Evolutionary conservation across 2,329 filamentous ascomycete genomes (phyloP), one percentile per base, ranked within the genome.

Genomic region (Pezizomycotina sp.): DNA sequence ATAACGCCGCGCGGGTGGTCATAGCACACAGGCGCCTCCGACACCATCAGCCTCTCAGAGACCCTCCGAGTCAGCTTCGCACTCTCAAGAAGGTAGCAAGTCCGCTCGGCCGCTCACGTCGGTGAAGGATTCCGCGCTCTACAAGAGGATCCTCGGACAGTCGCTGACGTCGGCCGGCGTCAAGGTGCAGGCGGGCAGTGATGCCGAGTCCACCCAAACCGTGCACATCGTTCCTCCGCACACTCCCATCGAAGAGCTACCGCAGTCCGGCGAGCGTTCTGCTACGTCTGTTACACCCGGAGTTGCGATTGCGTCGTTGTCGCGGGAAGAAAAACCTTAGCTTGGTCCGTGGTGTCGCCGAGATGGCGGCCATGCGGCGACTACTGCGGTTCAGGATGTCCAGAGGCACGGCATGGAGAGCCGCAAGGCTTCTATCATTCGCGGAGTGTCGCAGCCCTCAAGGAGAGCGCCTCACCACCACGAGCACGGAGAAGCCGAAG

Each of bases 91-190:
- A 21, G 21, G 13, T 21, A 37, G 34, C 10, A 43, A 48, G 8
- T 27, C 38, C 33, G 27, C 33, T 20, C 47, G 44, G 16, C 33
- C 24, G 15, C 49, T 51, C 47, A 39, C 51, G 62, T 64, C 24
- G 65, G 64, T 95, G 45, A 74, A 83, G 28, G 82, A 92, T 38
- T 82, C 81, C 25, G 74, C 83, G 48, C 62, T 95, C 16, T 95
- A 95, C 60, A 92, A 89, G 58, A 77, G 83, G 38, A 92, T 95
- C 45, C 64, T 95, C 4, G 83, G 81, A 4, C 84, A 93, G 58
- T 91, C 84, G 4, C 60, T 93, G 47, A 92, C 51, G 75, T 79
- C 42, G 84, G 83, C 1, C 59, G 92, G 27, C 60, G 61, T 19
- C 57, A 65, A 4, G 65, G 66, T 24, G 55, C 64, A 62, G 26